These are phyloP conservation scores for Radiomyces spectabilis DNA, from an alignment of 192 early-diverging fungal species.

Conservation along the genomic window DNA sequence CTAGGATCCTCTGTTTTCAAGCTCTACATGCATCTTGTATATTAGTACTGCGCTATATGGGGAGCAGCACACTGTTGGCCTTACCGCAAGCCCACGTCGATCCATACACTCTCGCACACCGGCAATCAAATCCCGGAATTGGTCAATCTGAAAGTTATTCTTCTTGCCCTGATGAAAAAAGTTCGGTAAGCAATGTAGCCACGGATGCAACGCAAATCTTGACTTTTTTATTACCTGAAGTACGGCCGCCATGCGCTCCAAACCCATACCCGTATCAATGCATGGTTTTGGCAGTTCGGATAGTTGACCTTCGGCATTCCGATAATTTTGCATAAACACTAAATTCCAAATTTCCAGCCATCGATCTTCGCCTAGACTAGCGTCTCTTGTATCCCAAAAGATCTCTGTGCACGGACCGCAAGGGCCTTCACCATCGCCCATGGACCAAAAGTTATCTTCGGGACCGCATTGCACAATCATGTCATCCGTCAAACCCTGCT, in stretches of 20 bases:
- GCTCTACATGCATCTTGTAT: too few species aligned
- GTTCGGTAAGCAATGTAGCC: too few species aligned
- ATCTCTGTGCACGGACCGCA: constrained; percentile 59
- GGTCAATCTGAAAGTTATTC: constrained; percentile 50
- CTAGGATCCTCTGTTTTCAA: constrained; percentile 16
- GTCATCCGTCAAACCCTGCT: constrained; percentile 40
- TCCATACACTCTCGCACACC: constrained; percentile 33
- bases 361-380: constrained; percentile 32
- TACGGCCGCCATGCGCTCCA: constrained; percentile 47
- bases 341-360: constrained; percentile 63
- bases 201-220: too few species aligned
- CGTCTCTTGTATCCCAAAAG: constrained; percentile 50
- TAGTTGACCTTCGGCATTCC: constrained; percentile 35
- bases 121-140: constrained; percentile 33
- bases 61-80: too few species aligned
- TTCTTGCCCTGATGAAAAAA: constrained; percentile 21
- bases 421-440: constrained; percentile 57
- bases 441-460: constrained; percentile 57
- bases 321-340: constrained; percentile 52
- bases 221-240: constrained; percentile 24
- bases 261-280: constrained; percentile 55
- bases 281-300: constrained; percentile 40
- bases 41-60: too few species aligned
- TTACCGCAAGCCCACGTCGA: constrained; percentile 22
- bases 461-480: constrained; percentile 39